Percentiles rank a stretch among this genome's conserved stretches.
Conservation (phyloP, 2,329 filamentous ascomycete species). For the Stagonosporopsis rhizophila region DNA sequence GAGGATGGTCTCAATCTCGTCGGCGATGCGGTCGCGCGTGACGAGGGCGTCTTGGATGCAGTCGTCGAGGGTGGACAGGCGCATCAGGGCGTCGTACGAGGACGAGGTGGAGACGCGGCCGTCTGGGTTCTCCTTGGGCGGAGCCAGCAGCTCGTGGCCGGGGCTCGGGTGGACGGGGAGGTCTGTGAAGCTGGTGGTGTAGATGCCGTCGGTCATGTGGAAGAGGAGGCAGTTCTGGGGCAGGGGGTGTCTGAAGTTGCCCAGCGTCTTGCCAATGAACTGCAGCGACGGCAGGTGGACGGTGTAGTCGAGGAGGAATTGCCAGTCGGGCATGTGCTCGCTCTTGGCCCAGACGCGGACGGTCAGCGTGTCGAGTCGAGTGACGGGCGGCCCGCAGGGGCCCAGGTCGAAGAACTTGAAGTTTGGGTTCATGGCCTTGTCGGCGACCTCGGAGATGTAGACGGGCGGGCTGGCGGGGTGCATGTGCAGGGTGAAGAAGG, state of each 20-base stretch:
- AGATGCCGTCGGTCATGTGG: conserved; percentile 85
- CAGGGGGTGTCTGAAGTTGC: conserved; percentile 71
- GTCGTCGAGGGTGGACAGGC: conserved; percentile 84
- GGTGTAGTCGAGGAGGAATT: conserved; percentile 75
- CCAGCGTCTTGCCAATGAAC: conserved; percentile 72
- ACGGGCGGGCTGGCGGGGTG: conserved; percentile 70
- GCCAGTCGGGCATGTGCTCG: conserved; percentile 60
- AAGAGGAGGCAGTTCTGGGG: conserved; percentile 85
- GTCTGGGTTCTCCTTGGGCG: conserved; percentile 52
- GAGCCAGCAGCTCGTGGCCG: conserved; percentile 37
- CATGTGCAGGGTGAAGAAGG: conserved; percentile 86
- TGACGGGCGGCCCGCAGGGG: conserved; percentile 66
- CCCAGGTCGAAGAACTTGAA: conserved; percentile 85
- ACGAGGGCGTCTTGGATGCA: conserved; percentile 89
- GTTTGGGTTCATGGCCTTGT: conserved; percentile 86
- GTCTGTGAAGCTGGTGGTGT: conserved; percentile 77
- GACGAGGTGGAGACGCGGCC: conserved; percentile 68
- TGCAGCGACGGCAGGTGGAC: conserved; percentile 76
- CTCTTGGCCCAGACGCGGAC: conserved; percentile 77
- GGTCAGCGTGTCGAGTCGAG: conserved; percentile 69
- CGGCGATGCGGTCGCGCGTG: conserved; percentile 74
- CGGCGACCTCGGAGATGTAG: conserved; percentile 86
- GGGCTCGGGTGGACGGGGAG: conserved; percentile 59
- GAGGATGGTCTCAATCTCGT: conserved; percentile 72
- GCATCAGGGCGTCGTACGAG: conserved; percentile 87